A percentile compares a stretch with the other conserved stretches of the same genome.
Conservation (phyloP, 306 rosid species). For the Rubus parviflorus region DNA sequence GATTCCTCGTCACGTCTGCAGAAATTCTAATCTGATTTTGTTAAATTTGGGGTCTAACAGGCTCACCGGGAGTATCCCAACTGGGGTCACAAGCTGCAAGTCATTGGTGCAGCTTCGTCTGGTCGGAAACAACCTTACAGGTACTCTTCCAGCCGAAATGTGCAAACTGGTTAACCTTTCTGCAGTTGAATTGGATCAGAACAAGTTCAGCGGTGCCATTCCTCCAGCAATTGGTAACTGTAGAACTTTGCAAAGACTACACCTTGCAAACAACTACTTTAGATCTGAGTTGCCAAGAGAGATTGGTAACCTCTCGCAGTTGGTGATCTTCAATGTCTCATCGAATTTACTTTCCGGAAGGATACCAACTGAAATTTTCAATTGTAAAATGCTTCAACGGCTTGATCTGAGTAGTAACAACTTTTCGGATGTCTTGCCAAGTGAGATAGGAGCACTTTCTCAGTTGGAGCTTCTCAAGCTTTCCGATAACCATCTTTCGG, state of each 20-base stretch:
- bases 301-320: slow-evolving; percentile 64
- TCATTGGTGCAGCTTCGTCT: slow-evolving; percentile 64
- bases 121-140: slow-evolving; percentile 59
- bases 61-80: slow-evolving; percentile 64
- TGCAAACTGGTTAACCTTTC: slow-evolving; percentile 66
- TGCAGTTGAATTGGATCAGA: slow-evolving; percentile 65
- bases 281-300: slow-evolving; percentile 69
- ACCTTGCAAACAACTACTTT: slow-evolving; percentile 63
- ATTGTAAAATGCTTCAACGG: slow-evolving; percentile 67
- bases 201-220: slow-evolving; percentile 73
- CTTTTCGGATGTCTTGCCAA: slow-evolving; percentile 56
- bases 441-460: slow-evolving; percentile 62
- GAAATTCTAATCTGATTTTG: slow-evolving; percentile 45
- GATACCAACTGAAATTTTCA: slow-evolving; percentile 58
- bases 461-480: slow-evolving; percentile 81
- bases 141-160: slow-evolving; percentile 55
- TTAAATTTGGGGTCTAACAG: slow-evolving; percentile 60
- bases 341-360: slow-evolving; percentile 64
- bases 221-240: slow-evolving; percentile 61
- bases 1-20: slow-evolving; percentile 71
- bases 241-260: slow-evolving; percentile 69
- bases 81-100: slow-evolving; percentile 57
- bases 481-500: slow-evolving; percentile 62
- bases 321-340: slow-evolving; percentile 81
- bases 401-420: slow-evolving; percentile 72